Conservation (phyloP, 805 yeast species). For the Metschnikowia peoriensis region DNA sequence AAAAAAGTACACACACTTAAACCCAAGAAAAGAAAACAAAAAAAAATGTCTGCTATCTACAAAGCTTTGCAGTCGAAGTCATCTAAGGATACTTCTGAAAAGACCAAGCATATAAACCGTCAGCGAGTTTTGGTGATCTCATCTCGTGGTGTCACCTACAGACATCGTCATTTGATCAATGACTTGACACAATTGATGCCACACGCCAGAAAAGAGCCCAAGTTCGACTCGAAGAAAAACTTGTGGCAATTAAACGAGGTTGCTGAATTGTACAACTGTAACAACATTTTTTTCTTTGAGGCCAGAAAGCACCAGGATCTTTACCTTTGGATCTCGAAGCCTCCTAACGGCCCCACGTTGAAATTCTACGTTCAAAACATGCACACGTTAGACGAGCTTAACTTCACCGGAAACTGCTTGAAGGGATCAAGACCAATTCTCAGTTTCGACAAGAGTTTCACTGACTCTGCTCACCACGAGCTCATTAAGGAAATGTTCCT, state of each 20-base stretch:
- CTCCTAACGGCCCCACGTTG: constrained; percentile 96
- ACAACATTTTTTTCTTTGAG: constrained; percentile 90
- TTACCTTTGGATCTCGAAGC: constrained; percentile 91
- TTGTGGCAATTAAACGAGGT: constrained; percentile 87
- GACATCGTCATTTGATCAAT: constrained; percentile 91
- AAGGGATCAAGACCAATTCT: constrained; percentile 93
- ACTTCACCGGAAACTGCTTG: constrained; percentile 94
- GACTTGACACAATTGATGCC: constrained; percentile 82
- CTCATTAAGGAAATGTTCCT: constrained; percentile 80
- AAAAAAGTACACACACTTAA: neutral
- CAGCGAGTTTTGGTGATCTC: constrained; percentile 88
- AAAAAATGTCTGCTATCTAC: constrained; percentile 43
- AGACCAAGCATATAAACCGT: constrained; percentile 66
- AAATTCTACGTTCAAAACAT: constrained; percentile 92
- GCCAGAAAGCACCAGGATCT: constrained; percentile 95
- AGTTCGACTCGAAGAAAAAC: constrained; percentile 89
- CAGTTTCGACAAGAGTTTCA: constrained; percentile 80
- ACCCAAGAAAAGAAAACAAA: neutral
- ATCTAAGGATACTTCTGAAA: constrained; percentile 48
- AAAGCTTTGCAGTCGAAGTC: constrained; percentile 44
- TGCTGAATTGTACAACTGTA: constrained; percentile 96
- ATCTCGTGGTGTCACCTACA: constrained; percentile 90
- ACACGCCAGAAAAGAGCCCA: constrained; percentile 94
- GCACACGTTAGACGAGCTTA: constrained; percentile 93
- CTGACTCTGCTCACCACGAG: constrained; percentile 59